Evolutionary conservation across 1,139 yeast species (phyloP).

Genomic region (Magnusiomyces paraingens): DNA sequence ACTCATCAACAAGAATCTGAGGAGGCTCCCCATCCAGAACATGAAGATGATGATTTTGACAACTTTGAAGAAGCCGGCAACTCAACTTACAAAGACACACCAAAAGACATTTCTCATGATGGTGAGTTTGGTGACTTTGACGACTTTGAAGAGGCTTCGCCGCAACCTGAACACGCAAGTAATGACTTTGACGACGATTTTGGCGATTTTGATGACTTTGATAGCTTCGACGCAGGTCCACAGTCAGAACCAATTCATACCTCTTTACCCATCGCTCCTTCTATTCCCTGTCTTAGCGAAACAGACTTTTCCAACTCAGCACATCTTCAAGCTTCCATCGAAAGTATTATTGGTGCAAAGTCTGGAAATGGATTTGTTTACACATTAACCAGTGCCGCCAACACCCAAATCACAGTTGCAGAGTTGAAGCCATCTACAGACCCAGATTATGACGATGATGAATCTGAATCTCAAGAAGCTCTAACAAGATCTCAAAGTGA

Average conservation of each 20-base stretch:
- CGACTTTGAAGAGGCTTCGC: slow-evolving; percentile 21
- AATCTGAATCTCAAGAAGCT: no score
- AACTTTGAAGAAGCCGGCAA: neutral
- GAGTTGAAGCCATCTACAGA: neutral
- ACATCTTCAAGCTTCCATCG: slow-evolving; percentile 22
- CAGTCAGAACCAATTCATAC: neutral
- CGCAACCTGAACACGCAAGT: neutral
- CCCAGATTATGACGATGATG: neutral
- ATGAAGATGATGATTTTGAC: slow-evolving; percentile 3
- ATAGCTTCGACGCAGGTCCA: slow-evolving; percentile 11
- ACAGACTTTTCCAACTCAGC: slow-evolving; percentile 24
- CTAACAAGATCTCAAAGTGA: no score
- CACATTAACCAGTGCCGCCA: neutral
- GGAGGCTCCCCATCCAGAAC: neutral
- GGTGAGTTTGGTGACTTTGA: slow-evolving; percentile 24
- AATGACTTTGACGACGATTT: slow-evolving; percentile 18
- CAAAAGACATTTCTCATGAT: slow-evolving; percentile 23
- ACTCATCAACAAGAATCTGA: no score
- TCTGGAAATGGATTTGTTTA: slow-evolving; percentile 1
- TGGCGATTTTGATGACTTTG: slow-evolving; percentile 20
- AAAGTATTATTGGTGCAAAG: slow-evolving; percentile 13
- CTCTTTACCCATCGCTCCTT: slow-evolving; percentile 5
- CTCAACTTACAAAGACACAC: slow-evolving; percentile 23
- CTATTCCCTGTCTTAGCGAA: slow-evolving; percentile 18
- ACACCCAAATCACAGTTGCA: neutral